Conservation (phyloP, 2,329 filamentous ascomycete genomes). For the Fusarium tanahbumbuense region DNA sequence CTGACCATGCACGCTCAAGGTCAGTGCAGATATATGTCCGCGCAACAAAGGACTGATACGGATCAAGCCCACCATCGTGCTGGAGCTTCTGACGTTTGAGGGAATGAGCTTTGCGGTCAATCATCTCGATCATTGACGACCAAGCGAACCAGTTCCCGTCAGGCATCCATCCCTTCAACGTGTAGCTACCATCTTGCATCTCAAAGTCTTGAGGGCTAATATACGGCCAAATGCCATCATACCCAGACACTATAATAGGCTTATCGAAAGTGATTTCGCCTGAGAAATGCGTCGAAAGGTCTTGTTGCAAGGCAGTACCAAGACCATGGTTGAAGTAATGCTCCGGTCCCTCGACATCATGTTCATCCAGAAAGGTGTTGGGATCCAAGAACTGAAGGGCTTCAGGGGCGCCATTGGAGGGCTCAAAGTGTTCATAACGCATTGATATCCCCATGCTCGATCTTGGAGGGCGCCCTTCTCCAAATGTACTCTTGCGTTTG, state of each 20-base stretch:
- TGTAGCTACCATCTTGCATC: constrained; percentile 53
- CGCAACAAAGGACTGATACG: constrained; percentile 40
- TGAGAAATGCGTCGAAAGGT: background rate
- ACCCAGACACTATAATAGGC: constrained; percentile 41
- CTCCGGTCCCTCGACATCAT: constrained; percentile 23
- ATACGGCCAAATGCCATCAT: constrained; percentile 50
- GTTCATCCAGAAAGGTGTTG: constrained; percentile 55
- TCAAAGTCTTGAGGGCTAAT: constrained; percentile 52
- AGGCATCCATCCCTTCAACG: constrained; percentile 59
- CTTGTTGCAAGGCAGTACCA: constrained; percentile 18
- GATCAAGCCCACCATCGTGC: constrained; percentile 5
- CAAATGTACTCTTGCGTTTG: constrained; percentile 31
- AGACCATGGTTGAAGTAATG: constrained; percentile 14
- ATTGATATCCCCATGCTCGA: constrained; percentile 20
- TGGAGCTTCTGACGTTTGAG: constrained; percentile 27
- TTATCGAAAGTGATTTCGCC: constrained; percentile 34
- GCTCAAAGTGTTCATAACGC: constrained; percentile 37
- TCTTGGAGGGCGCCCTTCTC: constrained; percentile 15
- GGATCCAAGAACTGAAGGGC: constrained; percentile 56
- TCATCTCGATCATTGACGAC: constrained; percentile 45
- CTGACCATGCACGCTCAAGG: constrained; percentile 59
- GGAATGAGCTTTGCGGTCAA: constrained; percentile 45
- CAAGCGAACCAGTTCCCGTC: constrained; percentile 51
- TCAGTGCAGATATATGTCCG: constrained; percentile 56
- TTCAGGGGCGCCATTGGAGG: constrained; percentile 29